These are phyloP conservation scores for Eucalyptus tenuipes DNA, from an alignment of 345 rosid species.

Conservation along the genomic window DNA sequence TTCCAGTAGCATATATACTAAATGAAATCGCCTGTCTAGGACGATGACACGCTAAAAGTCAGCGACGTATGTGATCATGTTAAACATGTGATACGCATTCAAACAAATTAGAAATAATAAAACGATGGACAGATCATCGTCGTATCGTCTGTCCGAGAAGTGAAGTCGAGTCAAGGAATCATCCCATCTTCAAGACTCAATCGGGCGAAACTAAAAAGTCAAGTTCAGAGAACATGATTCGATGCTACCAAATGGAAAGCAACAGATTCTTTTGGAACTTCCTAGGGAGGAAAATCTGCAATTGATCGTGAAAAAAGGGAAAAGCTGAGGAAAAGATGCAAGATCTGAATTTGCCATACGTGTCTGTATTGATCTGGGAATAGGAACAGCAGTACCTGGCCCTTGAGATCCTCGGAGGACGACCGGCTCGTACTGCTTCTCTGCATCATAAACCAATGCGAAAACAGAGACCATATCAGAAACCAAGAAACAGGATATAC, in stretches of 20 bases:
- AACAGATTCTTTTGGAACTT: neutral
- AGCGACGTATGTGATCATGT: neutral
- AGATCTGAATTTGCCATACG: neutral
- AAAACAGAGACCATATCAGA: neutral
- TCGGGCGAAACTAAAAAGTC: neutral
- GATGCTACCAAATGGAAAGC: neutral
- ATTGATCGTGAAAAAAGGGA: neutral
- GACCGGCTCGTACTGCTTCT: constrained; percentile 33
- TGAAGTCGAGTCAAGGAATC: neutral
- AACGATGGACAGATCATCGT: neutral
- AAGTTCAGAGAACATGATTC: neutral
- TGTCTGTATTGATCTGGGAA: neutral
- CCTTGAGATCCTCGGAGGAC: constrained; percentile 10
- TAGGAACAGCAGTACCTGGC: constrained; percentile 23
- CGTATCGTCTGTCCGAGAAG: neutral
- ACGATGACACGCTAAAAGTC: neutral
- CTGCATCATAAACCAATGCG: neutral
- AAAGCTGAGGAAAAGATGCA: neutral
- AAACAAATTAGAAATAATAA: neutral
- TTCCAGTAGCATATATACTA: neutral
- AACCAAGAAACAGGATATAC: neutral
- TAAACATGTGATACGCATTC: neutral
- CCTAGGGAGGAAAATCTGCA: neutral
- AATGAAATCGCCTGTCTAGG: neutral
- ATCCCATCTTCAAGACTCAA: neutral